Conservation (phyloP, 495 filamentous ascomycete genomes). For the Chlorociboria aeruginascens region DNA sequence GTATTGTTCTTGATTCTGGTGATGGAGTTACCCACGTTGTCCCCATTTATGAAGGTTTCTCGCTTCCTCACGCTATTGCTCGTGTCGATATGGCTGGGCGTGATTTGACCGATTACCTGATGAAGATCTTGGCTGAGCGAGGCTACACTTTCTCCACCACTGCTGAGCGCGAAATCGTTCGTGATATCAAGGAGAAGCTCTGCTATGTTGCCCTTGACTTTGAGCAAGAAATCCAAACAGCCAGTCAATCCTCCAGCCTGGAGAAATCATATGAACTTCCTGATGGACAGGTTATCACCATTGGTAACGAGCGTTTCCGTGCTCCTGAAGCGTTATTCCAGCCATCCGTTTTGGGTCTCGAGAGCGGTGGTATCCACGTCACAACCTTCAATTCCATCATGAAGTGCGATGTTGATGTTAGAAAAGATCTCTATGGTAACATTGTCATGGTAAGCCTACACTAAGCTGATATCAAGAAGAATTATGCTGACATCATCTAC, state of each 20-base stretch:
- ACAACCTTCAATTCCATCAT: slow-evolving; percentile 99
- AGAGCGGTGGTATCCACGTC: slow-evolving; percentile 97
- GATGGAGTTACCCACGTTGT: slow-evolving; percentile 99
- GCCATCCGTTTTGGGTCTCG: slow-evolving; percentile 93
- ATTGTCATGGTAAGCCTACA: slow-evolving; percentile 84
- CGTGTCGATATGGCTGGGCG: slow-evolving; percentile 99
- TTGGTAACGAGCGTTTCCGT: slow-evolving; percentile 99
- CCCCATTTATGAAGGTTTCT: slow-evolving; percentile 99
- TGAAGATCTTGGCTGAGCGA: slow-evolving; percentile 99
- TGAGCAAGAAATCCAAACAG: slow-evolving; percentile 99
- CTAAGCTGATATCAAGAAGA: not conserved
- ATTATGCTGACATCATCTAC: slow-evolving; percentile 29
- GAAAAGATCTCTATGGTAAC: slow-evolving; percentile 99
- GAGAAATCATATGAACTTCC: slow-evolving; percentile 99
- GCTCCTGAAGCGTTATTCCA: slow-evolving; percentile 99
- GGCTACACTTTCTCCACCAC: slow-evolving; percentile 99
- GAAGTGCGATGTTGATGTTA: slow-evolving; percentile 99
- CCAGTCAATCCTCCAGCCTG: slow-evolving; percentile 86
- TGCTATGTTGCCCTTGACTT: slow-evolving; percentile 99
- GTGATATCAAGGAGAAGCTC: slow-evolving; percentile 99
- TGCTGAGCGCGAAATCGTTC: slow-evolving; percentile 99
- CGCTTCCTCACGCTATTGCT: slow-evolving; percentile 96
- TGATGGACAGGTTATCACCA: slow-evolving; percentile 99
- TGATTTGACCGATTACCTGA: slow-evolving; percentile 99
- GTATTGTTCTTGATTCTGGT: slow-evolving; percentile 99